Base-by-base conservation (phyloP, 495 filamentous ascomycete genomes). In the Talaromyces wortmannii region DNA sequence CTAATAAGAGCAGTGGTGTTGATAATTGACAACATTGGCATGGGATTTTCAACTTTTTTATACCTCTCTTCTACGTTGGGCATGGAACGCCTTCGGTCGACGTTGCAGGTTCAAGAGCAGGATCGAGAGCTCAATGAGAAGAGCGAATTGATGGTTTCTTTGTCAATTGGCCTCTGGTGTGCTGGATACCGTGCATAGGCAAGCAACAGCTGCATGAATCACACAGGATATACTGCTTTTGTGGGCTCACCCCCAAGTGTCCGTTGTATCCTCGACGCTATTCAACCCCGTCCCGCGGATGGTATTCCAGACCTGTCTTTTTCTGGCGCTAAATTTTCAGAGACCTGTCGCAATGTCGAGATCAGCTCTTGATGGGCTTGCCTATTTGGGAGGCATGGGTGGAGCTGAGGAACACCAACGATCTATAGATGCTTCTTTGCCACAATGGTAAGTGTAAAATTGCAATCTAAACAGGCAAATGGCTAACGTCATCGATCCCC, bases 191-290 rank as follows among this genome's bases (percentile, higher is more conserved):
- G 13, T 40, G 36, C 36, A 40, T 40, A 13, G 36, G 13, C 36
- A 40, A 40, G 23, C 13, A 13, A 40, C 13, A 13, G 8, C 2
- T 40, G 36, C 36, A 40, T 40, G 8, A 40, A 40, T 40, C 36
- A 13, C 61, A 52, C 62, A 62, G 51, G 64, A 58, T 31, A 55
- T 29, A 18, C 15, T 59, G 17, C 18, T 59, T 31, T 45, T 46
- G 43, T 33, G 57, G 15, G 53, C 31, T 29, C 8, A 52, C 17
- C 40, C 7, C 36, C 48, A 48, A 31, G 13, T 48, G 23, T 30
- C 46, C 46, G 23, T 23, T 23, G 23, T 23, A 23, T 23, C 23
- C 23, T 23, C 23, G 23, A 23, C 23, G 23, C 23, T 23, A 23
- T 23, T 23, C 23, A 23, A 23, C 4, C 23, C 23, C 23, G 23